These are phyloP conservation scores for Clarkia xantiana DNA, from an alignment of 345 rosid species.

Conservation along the genomic window DNA sequence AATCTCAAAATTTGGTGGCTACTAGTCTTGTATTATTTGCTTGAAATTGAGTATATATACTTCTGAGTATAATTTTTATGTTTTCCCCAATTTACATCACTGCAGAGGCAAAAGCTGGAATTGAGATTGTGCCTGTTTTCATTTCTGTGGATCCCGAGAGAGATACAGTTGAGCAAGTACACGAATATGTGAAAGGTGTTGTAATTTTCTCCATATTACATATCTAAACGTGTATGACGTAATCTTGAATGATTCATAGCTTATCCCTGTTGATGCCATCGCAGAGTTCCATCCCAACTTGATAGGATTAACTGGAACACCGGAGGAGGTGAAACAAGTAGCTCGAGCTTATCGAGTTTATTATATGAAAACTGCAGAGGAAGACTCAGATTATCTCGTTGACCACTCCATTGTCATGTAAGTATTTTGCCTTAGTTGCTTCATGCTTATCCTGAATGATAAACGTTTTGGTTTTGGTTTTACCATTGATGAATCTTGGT, in stretches of 20 bases:
- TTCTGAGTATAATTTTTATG: neutral
- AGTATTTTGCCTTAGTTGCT: neutral
- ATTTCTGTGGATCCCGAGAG: conserved; percentile 96
- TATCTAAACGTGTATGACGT: neutral
- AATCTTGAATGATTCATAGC: neutral
- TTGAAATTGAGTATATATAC: neutral
- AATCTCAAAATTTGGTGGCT: neutral
- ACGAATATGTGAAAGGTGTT: conserved; percentile 81
- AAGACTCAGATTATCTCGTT: conserved; percentile 95
- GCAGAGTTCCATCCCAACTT: conserved; percentile 84
- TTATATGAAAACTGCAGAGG: conserved; percentile 92
- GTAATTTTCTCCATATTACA: conserved; percentile 1
- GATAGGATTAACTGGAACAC: conserved; percentile 70
- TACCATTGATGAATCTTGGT: neutral
- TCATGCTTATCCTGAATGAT: too few species aligned
- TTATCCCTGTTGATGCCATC: conserved; percentile 1
- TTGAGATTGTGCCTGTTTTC: conserved; percentile 67
- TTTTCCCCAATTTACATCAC: conserved; percentile 5
- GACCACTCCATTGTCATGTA: conserved; percentile 98
- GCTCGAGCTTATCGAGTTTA: conserved; percentile 92
- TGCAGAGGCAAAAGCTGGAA: conserved; percentile 59
- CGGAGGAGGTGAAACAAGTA: conserved; percentile 62
- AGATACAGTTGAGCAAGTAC: conserved; percentile 86
- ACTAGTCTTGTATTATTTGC: neutral
- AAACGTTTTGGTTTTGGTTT: too few species aligned